phyloP scores from a whole-genome alignment of 108 stramenopile species.

The Cyclotella atomus region DNA sequence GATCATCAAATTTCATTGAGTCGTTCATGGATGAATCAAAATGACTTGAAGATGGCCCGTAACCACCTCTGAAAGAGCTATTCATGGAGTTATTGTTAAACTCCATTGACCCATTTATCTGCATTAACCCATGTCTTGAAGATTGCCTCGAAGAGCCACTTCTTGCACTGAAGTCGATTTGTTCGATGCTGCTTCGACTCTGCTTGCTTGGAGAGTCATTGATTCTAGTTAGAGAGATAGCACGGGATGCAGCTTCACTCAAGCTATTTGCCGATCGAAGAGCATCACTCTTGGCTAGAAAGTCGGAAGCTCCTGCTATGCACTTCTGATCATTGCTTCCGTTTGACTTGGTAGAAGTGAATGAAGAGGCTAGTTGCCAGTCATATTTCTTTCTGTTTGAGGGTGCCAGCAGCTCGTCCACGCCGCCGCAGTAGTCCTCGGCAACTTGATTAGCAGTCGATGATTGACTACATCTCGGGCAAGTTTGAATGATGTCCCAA shows the following conservation, averaged over 20 bases:
- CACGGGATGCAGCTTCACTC: not conserved
- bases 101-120: not conserved
- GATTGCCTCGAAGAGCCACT: not conserved
- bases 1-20: not conserved
- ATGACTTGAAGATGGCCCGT: too few relatives aligned
- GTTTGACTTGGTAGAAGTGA: not conserved
- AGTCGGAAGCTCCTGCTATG: not conserved
- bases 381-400: constrained; percentile 9
- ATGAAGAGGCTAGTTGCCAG: constrained; percentile 1
- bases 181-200: too few relatives aligned
- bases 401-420: constrained; percentile 3
- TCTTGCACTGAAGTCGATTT: too few relatives aligned
- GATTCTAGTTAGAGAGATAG: not conserved
- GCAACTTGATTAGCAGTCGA: not conserved
- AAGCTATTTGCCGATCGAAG: not conserved
- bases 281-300: not conserved
- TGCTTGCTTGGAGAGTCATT: not conserved
- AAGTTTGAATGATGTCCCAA: constrained; percentile 8
- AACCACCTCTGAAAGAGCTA: too few relatives aligned
- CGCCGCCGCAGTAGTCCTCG: not conserved
- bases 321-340: not conserved
- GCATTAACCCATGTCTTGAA: not conserved
- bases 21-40: too few relatives aligned
- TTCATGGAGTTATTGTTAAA: not conserved
- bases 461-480: not conserved